Evolutionary conservation across 768 basidiomycete genomes (phyloP).

Genomic region (Lactarius tabidus): DNA sequence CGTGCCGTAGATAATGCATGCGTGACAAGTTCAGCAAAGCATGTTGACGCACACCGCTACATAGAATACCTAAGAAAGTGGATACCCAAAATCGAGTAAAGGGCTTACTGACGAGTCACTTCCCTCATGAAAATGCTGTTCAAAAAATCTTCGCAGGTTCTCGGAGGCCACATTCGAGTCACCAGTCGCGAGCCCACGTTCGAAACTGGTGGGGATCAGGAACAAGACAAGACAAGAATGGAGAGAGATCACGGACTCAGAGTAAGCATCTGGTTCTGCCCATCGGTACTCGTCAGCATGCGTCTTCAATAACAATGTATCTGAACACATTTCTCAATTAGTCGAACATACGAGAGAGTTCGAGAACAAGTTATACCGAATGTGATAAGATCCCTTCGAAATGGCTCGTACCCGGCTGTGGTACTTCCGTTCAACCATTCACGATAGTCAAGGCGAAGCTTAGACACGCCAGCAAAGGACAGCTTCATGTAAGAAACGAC

Average conservation of each 20-base stretch:
- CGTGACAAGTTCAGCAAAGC: constrained; percentile 73
- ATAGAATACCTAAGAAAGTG: neutral
- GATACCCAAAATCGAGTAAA: neutral
- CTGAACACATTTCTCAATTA: constrained; percentile 6
- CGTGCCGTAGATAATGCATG: constrained; percentile 69
- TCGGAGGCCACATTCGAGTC: constrained; percentile 69
- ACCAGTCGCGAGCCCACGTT: constrained; percentile 57
- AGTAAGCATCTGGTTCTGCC: constrained; percentile 23
- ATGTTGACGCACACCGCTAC: constrained; percentile 74
- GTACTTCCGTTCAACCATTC: constrained; percentile 54
- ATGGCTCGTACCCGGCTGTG: constrained; percentile 43
- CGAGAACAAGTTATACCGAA: constrained; percentile 12
- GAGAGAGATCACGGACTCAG: constrained; percentile 12
- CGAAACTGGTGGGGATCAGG: constrained; percentile 49
- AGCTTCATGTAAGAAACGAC: constrained; percentile 71
- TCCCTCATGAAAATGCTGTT: constrained; percentile 77
- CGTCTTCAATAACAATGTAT: constrained; percentile 28
- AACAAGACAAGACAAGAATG: neutral
- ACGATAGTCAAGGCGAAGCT: constrained; percentile 62
- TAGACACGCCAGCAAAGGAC: constrained; percentile 66
- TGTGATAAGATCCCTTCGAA: constrained; percentile 23
- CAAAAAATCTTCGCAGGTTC: constrained; percentile 73
- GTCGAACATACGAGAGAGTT: neutral
- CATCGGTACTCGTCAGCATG: constrained; percentile 24
- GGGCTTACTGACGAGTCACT: constrained; percentile 66